Evolutionary conservation across 1,284 basidiomycete genomes (phyloP).

Genomic region (Boletellus deceptivus): DNA sequence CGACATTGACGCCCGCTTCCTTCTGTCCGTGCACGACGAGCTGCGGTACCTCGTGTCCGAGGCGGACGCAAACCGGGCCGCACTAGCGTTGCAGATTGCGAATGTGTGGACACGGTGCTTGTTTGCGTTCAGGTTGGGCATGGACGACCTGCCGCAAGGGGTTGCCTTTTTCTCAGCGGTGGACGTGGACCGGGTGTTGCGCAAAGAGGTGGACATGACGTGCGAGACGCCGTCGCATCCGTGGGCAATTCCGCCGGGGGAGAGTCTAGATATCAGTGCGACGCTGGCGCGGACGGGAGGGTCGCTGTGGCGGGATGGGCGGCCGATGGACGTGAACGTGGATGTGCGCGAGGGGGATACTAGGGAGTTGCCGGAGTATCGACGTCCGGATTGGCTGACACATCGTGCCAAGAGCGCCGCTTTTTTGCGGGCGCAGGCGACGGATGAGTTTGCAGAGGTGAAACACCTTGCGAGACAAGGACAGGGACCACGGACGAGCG

Average conservation of each 20-base stretch:
- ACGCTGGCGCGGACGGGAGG: conserved; percentile 71
- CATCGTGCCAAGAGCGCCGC: conserved; percentile 62
- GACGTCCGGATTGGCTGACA: conserved; percentile 51
- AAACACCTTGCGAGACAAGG: conserved; percentile 57
- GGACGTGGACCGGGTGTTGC: conserved; percentile 87
- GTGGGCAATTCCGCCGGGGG: conserved; percentile 77
- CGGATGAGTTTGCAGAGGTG: conserved; percentile 64
- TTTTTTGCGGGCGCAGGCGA: conserved; percentile 75
- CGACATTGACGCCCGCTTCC: conserved; percentile 87
- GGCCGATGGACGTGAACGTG: conserved; percentile 43
- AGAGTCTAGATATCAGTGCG: conserved; percentile 75
- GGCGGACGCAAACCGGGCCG: conserved; percentile 83
- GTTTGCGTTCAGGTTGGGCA: conserved; percentile 91
- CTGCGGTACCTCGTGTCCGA: conserved; percentile 91
- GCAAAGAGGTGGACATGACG: conserved; percentile 96
- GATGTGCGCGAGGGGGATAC: conserved; percentile 15
- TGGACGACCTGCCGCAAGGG: conserved; percentile 93
- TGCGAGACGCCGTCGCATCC: conserved; percentile 96
- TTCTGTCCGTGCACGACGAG: conserved; percentile 98
- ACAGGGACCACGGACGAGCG: conserved; percentile 38
- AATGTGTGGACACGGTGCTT: conserved; percentile 95
- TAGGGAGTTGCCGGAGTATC: conserved; percentile 44
- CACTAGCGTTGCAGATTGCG: conserved; percentile 93
- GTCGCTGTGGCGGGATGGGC: conserved; percentile 57
- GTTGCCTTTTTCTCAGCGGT: conserved; percentile 97